These are phyloP conservation scores for Globisporangium polare DNA, from an alignment of 352 stramenopile species.

Conservation along the genomic window DNA sequence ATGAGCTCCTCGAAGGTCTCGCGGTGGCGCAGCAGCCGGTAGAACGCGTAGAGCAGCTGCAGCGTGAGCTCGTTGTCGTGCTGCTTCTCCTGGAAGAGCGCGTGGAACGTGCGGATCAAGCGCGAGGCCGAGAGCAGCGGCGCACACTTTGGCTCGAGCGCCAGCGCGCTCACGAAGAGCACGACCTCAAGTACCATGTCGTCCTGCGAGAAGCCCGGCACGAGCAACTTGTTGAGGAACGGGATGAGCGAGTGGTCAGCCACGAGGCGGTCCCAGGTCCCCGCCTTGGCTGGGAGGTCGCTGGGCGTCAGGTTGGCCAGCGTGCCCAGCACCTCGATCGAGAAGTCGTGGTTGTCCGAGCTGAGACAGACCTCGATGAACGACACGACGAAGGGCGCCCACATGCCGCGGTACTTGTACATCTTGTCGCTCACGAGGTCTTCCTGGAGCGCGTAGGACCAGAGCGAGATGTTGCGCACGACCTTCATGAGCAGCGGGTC, in stretches of 20 bases:
- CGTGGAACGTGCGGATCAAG: constrained; percentile 69
- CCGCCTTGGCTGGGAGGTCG: constrained; percentile 83
- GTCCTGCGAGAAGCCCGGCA: constrained; percentile 90
- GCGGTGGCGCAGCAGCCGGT: constrained; percentile 63
- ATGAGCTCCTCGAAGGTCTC: constrained; percentile 83
- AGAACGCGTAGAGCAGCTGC: constrained; percentile 79
- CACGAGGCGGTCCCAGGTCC: constrained; percentile 88
- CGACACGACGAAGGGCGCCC: constrained; percentile 86
- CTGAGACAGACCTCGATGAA: constrained; percentile 84
- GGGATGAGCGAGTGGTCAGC: constrained; percentile 81
- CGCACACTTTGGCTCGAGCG: constrained; percentile 82
- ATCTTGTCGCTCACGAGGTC: constrained; percentile 78
- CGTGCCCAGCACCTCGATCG: constrained; percentile 92
- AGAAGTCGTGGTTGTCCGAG: constrained; percentile 91
- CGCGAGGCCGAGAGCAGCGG: constrained; percentile 69
- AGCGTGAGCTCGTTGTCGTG: constrained; percentile 84
- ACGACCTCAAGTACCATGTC: constrained; percentile 92
- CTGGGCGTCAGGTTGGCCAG: constrained; percentile 90
- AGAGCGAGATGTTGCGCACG: constrained; percentile 89
- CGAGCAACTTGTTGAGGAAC: constrained; percentile 91
- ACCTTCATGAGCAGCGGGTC: constrained; percentile 95
- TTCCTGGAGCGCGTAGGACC: constrained; percentile 90
- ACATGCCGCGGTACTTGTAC: constrained; percentile 92
- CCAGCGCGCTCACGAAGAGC: constrained; percentile 75
- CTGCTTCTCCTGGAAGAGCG: constrained; percentile 84